These are phyloP conservation scores for Yarrowia yakushimensis DNA, from an alignment of 805 yeast genomes.

Conservation along the genomic window DNA sequence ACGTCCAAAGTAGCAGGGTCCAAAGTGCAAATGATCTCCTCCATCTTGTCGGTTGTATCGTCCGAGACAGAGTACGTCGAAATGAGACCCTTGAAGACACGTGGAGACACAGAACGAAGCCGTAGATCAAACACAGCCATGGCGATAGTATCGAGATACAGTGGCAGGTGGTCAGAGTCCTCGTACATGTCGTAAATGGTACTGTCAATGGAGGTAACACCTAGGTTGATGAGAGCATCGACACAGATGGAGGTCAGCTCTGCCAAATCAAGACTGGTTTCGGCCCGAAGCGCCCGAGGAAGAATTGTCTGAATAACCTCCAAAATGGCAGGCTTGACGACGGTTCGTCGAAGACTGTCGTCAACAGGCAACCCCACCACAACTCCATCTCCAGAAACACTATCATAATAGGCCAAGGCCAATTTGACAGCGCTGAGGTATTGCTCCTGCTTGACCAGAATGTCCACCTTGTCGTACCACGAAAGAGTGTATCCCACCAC, in stretches of 20 bases:
- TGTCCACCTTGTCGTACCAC: conserved; percentile 66
- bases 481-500: conserved; percentile 56
- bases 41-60: conserved; percentile 50
- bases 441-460: conserved; percentile 46
- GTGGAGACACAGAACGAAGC: conserved; percentile 41
- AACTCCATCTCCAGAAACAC: conserved; percentile 40
- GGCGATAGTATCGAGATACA: conserved; percentile 1
- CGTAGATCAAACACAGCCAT: neutral
- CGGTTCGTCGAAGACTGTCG: conserved; percentile 43
- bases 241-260: conserved; percentile 35
- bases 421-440: conserved; percentile 56
- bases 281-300: neutral
- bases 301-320: conserved; percentile 45
- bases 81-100: conserved; percentile 60
- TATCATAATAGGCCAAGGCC: conserved; percentile 50
- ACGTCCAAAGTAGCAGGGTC: conserved; percentile 70
- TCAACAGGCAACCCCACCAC: conserved; percentile 53
- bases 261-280: conserved; percentile 10
- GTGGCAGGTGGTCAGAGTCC: conserved; percentile 38
- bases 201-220: conserved; percentile 41
- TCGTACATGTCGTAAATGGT: conserved; percentile 43
- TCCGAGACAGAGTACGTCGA: conserved; percentile 43
- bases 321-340: conserved; percentile 53
- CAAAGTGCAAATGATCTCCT: conserved; percentile 64
- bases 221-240: conserved; percentile 35